Evolutionary conservation across 2,329 filamentous ascomycete genomes (phyloP).

Genomic region (Hypoxylon sp.): DNA sequence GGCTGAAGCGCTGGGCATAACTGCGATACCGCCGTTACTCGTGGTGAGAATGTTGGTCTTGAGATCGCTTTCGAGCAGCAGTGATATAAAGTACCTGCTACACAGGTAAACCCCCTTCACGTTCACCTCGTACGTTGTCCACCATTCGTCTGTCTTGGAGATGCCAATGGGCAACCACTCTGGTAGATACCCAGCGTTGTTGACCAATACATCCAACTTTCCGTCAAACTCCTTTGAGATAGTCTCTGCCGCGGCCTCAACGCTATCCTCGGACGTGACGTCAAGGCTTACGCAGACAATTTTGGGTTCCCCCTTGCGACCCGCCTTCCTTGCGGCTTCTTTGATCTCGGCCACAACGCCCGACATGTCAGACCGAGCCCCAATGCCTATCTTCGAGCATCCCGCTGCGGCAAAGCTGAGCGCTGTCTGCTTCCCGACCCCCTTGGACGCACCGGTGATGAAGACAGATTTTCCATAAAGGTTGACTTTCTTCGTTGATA

Average conservation of each 20-base stretch:
- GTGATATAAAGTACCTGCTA: slow-evolving; percentile 47
- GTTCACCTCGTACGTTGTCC: slow-evolving; percentile 50
- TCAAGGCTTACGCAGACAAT: slow-evolving; percentile 54
- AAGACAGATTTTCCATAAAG: slow-evolving; percentile 55
- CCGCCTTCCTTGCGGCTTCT: slow-evolving; percentile 50
- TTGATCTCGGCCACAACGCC: slow-evolving; percentile 56
- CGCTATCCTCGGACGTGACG: slow-evolving; percentile 52
- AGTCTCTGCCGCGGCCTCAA: slow-evolving; percentile 52
- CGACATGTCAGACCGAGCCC: slow-evolving; percentile 63
- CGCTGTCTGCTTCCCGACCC: slow-evolving; percentile 63
- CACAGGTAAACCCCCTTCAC: slow-evolving; percentile 49
- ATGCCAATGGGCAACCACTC: slow-evolving; percentile 48
- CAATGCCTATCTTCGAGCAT: slow-evolving; percentile 63
- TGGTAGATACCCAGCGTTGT: slow-evolving; percentile 58
- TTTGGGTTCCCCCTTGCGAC: slow-evolving; percentile 46
- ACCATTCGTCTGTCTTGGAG: slow-evolving; percentile 46
- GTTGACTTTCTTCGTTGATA: slow-evolving; percentile 44
- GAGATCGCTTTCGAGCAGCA: slow-evolving; percentile 48
- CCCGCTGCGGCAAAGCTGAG: slow-evolving; percentile 65
- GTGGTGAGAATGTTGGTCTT: slow-evolving; percentile 59
- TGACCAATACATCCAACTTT: slow-evolving; percentile 56
- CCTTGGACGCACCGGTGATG: slow-evolving; percentile 64
- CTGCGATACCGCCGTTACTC: slow-evolving; percentile 56
- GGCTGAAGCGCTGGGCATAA: slow-evolving; percentile 54
- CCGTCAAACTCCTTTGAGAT: slow-evolving; percentile 47